phyloP scores from a whole-genome alignment of 805 yeast species.

The Millerozyma miso region DNA sequence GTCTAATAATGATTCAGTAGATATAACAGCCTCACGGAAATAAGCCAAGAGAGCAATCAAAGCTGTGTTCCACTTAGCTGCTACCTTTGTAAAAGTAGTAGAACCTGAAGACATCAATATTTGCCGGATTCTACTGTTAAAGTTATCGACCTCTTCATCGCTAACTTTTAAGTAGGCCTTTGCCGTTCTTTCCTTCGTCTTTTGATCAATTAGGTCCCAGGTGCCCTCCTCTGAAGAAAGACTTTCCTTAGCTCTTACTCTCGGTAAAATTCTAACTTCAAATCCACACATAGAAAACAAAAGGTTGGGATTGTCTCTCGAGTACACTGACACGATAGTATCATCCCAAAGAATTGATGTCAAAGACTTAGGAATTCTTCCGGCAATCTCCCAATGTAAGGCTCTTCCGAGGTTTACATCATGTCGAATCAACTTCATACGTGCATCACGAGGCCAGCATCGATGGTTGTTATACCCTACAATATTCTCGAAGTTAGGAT shows the following conservation, averaged over 20 bases:
- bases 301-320: slow-evolving; percentile 84
- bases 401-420: slow-evolving; percentile 94
- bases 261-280: slow-evolving; percentile 86
- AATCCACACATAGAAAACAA: slow-evolving; percentile 92
- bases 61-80: slow-evolving; percentile 94
- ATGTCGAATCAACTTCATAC: slow-evolving; percentile 86
- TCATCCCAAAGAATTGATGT: slow-evolving; percentile 75
- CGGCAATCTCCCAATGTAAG: slow-evolving; percentile 81
- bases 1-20: slow-evolving; percentile 76
- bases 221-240: slow-evolving; percentile 71
- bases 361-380: slow-evolving; percentile 73
- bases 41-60: slow-evolving; percentile 81
- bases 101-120: slow-evolving; percentile 94
- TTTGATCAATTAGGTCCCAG: slow-evolving; percentile 78
- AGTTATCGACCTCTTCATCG: slow-evolving; percentile 70
- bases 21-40: slow-evolving; percentile 86
- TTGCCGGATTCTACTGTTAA: slow-evolving; percentile 81
- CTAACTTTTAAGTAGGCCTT: slow-evolving; percentile 83
- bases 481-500: slow-evolving; percentile 83
- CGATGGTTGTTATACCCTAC: slow-evolving; percentile 82
- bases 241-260: slow-evolving; percentile 51
- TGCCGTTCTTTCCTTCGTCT: slow-evolving; percentile 81
- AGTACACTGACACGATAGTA: slow-evolving; percentile 81
- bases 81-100: slow-evolving; percentile 89
- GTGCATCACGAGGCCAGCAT: slow-evolving; percentile 91